phyloP scores from a whole-genome alignment of 2,329 filamentous ascomycete species.

The Ophiostoma montium region DNA sequence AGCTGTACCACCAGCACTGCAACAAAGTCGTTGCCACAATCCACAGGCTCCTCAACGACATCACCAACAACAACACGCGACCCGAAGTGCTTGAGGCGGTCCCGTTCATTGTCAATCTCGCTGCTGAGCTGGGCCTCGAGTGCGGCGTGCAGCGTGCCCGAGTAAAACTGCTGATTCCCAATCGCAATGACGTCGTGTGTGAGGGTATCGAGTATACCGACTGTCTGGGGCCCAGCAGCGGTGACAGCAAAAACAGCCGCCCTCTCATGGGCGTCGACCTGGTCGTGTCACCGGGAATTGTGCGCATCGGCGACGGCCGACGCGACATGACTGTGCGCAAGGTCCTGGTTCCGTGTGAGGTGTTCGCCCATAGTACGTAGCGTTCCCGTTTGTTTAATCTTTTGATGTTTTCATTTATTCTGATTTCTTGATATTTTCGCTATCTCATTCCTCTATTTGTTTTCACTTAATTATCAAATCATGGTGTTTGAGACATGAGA shows the following conservation, averaged over 20 bases:
- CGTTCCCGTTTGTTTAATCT: too few species aligned
- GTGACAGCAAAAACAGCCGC: neutral
- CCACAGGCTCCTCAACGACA: conserved; percentile 4
- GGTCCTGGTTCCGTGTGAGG: conserved; percentile 9
- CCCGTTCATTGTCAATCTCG: conserved; percentile 2
- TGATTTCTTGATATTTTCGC: too few species aligned
- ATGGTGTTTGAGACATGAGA: too few species aligned
- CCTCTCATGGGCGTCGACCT: conserved; percentile 7
- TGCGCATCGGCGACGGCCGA: conserved; percentile 10
- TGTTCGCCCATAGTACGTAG: conserved; percentile 2
- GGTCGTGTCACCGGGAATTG: conserved; percentile 9
- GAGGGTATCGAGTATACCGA: conserved; percentile 10
- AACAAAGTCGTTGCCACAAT: neutral
- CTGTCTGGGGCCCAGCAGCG: conserved; percentile 1
- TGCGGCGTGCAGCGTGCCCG: conserved; percentile 12
- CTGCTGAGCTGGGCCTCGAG: conserved; percentile 11
- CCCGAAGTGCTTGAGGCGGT: conserved; percentile 3
- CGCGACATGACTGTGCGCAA: conserved; percentile 4
- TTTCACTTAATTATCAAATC: too few species aligned
- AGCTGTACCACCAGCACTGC: conserved; percentile 6
- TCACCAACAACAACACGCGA: conserved; percentile 5
- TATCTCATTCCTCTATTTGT: too few species aligned
- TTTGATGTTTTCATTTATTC: too few species aligned
- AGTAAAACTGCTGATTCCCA: conserved; percentile 1
- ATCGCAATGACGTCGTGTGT: conserved; percentile 1